Conservation (phyloP, 2,329 filamentous ascomycete species). For the Neurospora crassa region DNA sequence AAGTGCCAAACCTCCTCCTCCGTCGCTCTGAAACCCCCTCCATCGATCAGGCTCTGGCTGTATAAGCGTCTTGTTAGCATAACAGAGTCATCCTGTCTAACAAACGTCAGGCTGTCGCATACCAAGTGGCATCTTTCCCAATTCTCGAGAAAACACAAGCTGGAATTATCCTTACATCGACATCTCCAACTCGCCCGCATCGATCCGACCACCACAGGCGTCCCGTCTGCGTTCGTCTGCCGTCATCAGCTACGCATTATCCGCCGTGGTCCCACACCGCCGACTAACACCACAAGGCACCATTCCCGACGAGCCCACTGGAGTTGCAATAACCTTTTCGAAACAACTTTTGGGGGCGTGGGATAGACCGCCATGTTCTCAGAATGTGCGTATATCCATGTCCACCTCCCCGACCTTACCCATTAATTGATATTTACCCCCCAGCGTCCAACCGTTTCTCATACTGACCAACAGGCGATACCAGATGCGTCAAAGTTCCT, state of each 20-base stretch:
- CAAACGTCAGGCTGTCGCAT: background rate
- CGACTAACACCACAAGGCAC: background rate
- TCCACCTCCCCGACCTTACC: background rate
- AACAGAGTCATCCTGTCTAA: background rate
- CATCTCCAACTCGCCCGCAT: background rate
- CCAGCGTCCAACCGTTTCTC: background rate
- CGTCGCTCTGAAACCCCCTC: background rate
- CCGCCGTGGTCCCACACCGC: background rate
- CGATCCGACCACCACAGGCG: background rate
- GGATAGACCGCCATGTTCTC: conserved; percentile 57
- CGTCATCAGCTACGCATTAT: background rate
- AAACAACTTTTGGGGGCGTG: background rate
- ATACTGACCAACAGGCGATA: conserved; percentile 13
- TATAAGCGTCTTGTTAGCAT: background rate
- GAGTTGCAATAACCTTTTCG: background rate
- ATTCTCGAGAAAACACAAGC: background rate
- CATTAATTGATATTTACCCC: background rate
- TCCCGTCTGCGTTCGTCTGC: background rate
- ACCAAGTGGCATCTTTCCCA: background rate
- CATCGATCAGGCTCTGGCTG: background rate
- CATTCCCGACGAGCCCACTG: background rate
- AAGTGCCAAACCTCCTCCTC: background rate
- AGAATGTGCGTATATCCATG: conserved; percentile 59
- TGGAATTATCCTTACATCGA: background rate
- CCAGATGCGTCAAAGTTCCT: conserved; percentile 93